phyloP scores from a whole-genome alignment of 2,329 filamentous ascomycete species.

The Hymenoscyphus infarciens region DNA sequence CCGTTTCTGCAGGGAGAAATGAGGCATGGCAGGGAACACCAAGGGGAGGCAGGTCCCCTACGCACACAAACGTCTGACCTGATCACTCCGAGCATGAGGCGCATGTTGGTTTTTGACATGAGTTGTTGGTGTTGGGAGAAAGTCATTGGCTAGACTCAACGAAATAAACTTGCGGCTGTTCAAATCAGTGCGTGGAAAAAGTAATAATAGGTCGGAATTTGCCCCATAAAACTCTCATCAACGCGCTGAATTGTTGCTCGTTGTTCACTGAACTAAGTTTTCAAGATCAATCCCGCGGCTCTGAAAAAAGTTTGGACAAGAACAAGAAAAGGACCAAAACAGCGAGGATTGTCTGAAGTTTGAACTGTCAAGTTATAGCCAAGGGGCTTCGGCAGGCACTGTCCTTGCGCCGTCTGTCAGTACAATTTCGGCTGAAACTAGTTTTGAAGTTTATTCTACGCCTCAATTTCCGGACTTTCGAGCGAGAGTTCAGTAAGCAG shows the following conservation, averaged over 20 bases:
- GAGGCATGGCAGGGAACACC: slow-evolving; percentile 1
- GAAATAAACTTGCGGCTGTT: no score
- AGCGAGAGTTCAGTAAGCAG: neutral
- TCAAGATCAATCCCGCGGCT: neutral
- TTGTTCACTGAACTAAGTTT: neutral
- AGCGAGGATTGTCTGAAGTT: neutral
- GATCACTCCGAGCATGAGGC: neutral
- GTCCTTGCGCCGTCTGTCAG: neutral
- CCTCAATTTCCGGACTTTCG: neutral
- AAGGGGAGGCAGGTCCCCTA: neutral
- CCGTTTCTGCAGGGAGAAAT: slow-evolving; percentile 3
- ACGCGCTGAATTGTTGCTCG: no score
- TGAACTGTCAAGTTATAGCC: neutral
- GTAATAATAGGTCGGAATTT: no score
- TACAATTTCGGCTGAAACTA: slow-evolving; percentile 1
- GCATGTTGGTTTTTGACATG: neutral
- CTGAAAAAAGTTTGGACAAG: no score
- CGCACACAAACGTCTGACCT: neutral
- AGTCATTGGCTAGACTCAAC: no score
- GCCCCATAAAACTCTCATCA: no score
- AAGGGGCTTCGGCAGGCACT: neutral
- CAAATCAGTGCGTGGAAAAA: no score
- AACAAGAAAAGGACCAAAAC: neutral
- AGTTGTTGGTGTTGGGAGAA: neutral
- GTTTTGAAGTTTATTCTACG: neutral